Conservation (phyloP, 768 basidiomycete species). For the Ramaria sp. region DNA sequence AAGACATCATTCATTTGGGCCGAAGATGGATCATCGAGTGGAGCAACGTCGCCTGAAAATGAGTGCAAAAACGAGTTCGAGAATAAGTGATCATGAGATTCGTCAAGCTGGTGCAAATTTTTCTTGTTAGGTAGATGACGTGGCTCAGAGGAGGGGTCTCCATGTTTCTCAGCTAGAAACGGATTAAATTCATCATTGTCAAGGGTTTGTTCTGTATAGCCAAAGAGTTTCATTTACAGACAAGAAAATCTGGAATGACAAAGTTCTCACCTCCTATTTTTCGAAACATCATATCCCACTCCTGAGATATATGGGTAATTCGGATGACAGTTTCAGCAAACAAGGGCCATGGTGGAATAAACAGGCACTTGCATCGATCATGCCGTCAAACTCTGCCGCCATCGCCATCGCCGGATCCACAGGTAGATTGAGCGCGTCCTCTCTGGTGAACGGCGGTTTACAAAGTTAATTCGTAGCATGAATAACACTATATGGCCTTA, state of each 20-base stretch:
- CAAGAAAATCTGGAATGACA: no score
- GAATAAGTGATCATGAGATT: slow-evolving; percentile 58
- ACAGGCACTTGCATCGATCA: background rate
- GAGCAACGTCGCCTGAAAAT: slow-evolving; percentile 21
- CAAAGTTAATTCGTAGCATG: background rate
- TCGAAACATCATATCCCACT: slow-evolving; percentile 9
- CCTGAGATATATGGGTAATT: background rate
- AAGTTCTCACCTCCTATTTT: background rate
- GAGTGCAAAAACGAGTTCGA: slow-evolving; percentile 42
- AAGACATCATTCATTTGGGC: slow-evolving; percentile 24
- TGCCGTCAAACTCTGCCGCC: slow-evolving; percentile 6
- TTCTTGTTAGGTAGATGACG: background rate
- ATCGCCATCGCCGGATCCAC: slow-evolving; percentile 15
- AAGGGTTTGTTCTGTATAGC: no score
- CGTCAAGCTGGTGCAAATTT: slow-evolving; percentile 51
- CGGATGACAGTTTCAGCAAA: background rate
- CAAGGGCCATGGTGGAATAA: background rate
- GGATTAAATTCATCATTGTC: background rate
- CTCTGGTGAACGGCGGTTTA: slow-evolving; percentile 12
- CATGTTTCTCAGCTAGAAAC: background rate
- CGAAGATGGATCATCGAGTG: slow-evolving; percentile 33
- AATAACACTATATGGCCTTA: background rate
- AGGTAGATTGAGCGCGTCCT: slow-evolving; percentile 23
- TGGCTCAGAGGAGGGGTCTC: background rate
- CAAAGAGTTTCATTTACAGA: no score